Percentiles rank a stretch among this genome's conserved stretches.
Conservation (phyloP, 2,329 filamentous ascomycete genomes). For the Alternaria arborescens region DNA sequence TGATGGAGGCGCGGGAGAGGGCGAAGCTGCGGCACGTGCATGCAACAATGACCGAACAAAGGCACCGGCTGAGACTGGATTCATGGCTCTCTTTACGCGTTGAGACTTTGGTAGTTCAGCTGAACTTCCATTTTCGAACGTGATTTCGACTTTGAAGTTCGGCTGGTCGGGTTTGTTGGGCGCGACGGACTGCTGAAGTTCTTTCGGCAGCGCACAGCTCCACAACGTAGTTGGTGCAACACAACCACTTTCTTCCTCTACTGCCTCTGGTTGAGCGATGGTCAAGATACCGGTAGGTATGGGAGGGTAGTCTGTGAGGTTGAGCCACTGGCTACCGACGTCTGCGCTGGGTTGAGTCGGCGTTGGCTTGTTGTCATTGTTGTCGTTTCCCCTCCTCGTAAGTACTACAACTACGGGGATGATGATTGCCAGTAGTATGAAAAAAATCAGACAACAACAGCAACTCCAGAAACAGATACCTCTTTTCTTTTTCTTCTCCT, state of each 20-base stretch:
- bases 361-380: slow-evolving; percentile 45
- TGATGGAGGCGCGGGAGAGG: slow-evolving; percentile 67
- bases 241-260: slow-evolving; percentile 71
- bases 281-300: slow-evolving; percentile 86
- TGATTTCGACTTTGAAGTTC: slow-evolving; percentile 80
- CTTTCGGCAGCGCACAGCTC: slow-evolving; percentile 86
- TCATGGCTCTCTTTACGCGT: slow-evolving; percentile 66
- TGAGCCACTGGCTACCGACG: slow-evolving; percentile 68
- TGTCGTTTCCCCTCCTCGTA: slow-evolving; percentile 38
- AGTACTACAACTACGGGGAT: slow-evolving; percentile 50
- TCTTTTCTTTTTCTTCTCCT: slow-evolving; percentile 43
- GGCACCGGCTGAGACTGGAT: slow-evolving; percentile 55
- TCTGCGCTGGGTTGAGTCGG: slow-evolving; percentile 27
- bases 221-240: slow-evolving; percentile 77
- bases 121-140: slow-evolving; percentile 63
- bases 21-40: slow-evolving; percentile 46
- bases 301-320: slow-evolving; percentile 84
- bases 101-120: slow-evolving; percentile 23
- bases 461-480: slow-evolving; percentile 47
- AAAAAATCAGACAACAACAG: slow-evolving; percentile 47
- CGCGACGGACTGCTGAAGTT: slow-evolving; percentile 70
- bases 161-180: slow-evolving; percentile 75
- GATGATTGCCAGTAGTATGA: slow-evolving; percentile 51
- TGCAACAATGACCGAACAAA: slow-evolving; percentile 45
- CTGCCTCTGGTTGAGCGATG: slow-evolving; percentile 75